Evolutionary conservation across 2,329 filamentous ascomycete genomes (phyloP), one percentile per base, ranked within the genome.

Genomic region (Teratosphaeriaceae sp.): DNA sequence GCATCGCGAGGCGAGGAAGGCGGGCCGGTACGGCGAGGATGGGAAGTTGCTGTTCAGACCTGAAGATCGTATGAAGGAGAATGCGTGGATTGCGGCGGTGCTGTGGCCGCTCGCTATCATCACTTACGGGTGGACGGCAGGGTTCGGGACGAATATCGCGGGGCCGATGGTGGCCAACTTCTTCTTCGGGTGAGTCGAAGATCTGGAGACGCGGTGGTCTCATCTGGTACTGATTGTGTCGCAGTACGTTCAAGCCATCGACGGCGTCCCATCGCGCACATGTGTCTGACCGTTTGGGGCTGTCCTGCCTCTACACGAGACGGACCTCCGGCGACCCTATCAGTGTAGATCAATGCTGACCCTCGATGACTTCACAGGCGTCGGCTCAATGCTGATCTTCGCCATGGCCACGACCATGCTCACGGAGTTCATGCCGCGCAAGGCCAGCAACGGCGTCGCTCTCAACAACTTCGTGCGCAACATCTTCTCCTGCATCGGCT

Each of bases 391-490:
- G 87, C 71, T 92, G 3, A 80, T 88, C 22, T 88, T 86, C 65
- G 75, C 78, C 38, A 75, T 79, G 53, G 51, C 78, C 0, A 88
- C 85, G 0, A 92, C 87, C 0, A 88, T 92, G 84, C 69, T 92
- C 51, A 90, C 86, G 0, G 86, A 92, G 58, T 88, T 90, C 58
- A 82, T 90, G 72, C 84, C 84, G 12, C 74, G 78, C 31, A 73
- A 75, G 49, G 82, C 81, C 38, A 84, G 80, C 3, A 77, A 77
- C 9, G 85, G 85, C 1, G 84, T 90, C 2, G 87, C 86, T 0
- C 70, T 89, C 33, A 89, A 90, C 63, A 90, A 90, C 59, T 86
- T 90, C 56, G 72, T 86, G 40, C 71, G 86, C 37, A 92, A 90
- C 54, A 85, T 88, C 29, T 81, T 88, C 54, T 80, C 77, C 38